Evolutionary conservation across 148 eudicot genomes (phyloP).

Genomic region (Agrostemma githago): DNA sequence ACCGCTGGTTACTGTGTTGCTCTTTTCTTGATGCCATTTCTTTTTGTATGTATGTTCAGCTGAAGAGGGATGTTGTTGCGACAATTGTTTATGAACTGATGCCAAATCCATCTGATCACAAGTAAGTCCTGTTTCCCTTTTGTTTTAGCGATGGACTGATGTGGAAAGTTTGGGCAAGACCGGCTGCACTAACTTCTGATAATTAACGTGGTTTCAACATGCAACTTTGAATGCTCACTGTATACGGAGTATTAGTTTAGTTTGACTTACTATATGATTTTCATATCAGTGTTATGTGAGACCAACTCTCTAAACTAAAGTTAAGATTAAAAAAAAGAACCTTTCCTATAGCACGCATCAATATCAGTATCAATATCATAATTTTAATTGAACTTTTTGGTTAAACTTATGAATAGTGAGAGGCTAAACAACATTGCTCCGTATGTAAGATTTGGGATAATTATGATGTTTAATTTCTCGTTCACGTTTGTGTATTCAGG

Average conservation of each 20-base stretch:
- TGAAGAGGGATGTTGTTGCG: conserved; percentile 94
- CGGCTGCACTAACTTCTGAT: neutral
- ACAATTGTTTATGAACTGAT: conserved; percentile 85
- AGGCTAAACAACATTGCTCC: neutral
- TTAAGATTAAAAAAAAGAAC: too few relatives aligned
- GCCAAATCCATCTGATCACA: conserved; percentile 99
- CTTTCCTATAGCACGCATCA: too few relatives aligned
- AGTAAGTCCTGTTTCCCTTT: conserved; percentile 47
- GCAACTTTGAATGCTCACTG: too few relatives aligned
- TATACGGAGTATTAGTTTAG: too few relatives aligned
- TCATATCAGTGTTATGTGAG: neutral
- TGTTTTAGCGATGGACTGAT: too few relatives aligned
- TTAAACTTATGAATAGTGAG: too few relatives aligned
- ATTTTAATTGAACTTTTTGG: too few relatives aligned
- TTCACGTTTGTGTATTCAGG: conserved; percentile 28
- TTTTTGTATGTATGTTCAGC: conserved; percentile 38
- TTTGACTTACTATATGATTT: too few relatives aligned
- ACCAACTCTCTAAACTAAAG: neutral
- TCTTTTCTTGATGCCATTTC: neutral
- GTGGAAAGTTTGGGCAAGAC: neutral
- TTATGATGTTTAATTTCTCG: neutral
- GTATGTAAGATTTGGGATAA: neutral
- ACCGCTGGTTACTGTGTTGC: neutral
- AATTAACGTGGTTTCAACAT: neutral
- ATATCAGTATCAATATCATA: too few relatives aligned